Evolutionary conservation across 2,329 filamentous ascomycete species (phyloP), one percentile per base, ranked within the genome.

Genomic region (Penicillium sclerotiorum): DNA sequence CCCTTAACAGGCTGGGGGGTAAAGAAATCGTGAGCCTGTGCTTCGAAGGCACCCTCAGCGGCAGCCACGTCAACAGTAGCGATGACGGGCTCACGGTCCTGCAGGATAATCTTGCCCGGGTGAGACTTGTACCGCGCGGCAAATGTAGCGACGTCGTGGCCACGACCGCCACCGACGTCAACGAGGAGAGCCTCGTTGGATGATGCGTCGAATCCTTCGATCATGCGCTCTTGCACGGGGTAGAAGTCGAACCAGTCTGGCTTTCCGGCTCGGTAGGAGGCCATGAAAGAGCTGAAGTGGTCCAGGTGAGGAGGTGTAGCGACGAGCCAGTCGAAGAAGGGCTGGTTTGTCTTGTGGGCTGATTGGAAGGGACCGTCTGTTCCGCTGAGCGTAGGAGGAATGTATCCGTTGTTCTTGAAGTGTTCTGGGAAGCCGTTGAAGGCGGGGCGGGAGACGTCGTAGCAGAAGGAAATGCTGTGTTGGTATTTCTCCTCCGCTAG

Each of bases 271-370:
- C 68, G 64, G 48, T 74, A 73, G 7, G 68, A 66, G 1, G 57
- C 57, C 71, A 74, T 74, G 48, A 71, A 73, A 18, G 56, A 68
- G 44, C 64, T 65, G 49, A 73, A 73, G 7, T 59, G 43, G 7
- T 65, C 53, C 0, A 72, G 58, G 47, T 72, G 59, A 5, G 68
- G 69, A 0, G 70, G 68, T 8, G 66, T 73, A 1, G 61, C 57
- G 18, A 68, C 62, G 0, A 74, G 50, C 67, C 69, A 74, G 13
- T 65, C 63, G 47, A 73, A 73, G 40, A 73, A 70, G 0, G 65
- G 57, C 3, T 72, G 56, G 2, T 66, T 12, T 0, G 68, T 71
- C 21, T 65, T 63, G 44, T 73, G 69, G 0, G 69, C 70, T 8
- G 52, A 52, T 47, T 74, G 71, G 33, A 73, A 73, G 0, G 68